A percentile compares a stretch with the other conserved stretches of the same genome.
Evolutionary conservation across 139 green algal genomes (phyloP).

Genomic region (Yamagishiella unicocca): DNA sequence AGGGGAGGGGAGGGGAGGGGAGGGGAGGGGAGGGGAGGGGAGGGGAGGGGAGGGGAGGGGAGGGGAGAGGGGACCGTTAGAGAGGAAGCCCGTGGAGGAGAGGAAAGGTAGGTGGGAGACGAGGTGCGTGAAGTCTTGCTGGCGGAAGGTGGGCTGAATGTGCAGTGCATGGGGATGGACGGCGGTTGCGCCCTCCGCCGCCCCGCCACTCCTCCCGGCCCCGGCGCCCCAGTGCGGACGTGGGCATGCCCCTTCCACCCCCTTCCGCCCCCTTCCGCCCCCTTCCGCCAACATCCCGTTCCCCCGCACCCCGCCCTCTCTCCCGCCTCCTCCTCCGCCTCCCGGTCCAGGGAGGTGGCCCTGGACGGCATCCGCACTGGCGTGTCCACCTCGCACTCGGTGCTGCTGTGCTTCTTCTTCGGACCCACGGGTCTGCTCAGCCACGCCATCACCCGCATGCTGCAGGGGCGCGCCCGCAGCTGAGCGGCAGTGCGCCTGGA

Average conservation of each 20-base stretch:
- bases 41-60: too few species aligned
- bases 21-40: too few species aligned
- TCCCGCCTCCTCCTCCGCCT: too few species aligned
- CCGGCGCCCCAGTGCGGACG: neutral
- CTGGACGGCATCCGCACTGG: slow-evolving; percentile 69
- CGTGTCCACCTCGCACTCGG: slow-evolving; percentile 71
- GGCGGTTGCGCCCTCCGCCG: too few species aligned
- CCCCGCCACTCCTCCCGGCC: neutral
- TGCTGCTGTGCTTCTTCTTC: slow-evolving; percentile 95
- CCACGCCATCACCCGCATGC: slow-evolving; percentile 72
- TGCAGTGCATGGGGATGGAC: too few species aligned
- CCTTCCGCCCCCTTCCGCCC: neutral
- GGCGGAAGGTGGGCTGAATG: too few species aligned
- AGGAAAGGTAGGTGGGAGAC: too few species aligned
- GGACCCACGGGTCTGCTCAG: slow-evolving; percentile 84
- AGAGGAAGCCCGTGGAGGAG: too few species aligned
- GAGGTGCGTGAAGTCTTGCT: too few species aligned
- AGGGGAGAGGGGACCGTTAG: too few species aligned
- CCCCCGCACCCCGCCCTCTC: neutral
- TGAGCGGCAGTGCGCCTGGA: too few species aligned
- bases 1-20: too few species aligned
- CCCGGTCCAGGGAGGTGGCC: slow-evolving; percentile 19
- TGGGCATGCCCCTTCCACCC: neutral
- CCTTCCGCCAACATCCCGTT: neutral
- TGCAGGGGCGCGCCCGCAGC: neutral